Evolutionary conservation across 257 asterid genomes (phyloP).

Genomic region (Rhazya stricta): DNA sequence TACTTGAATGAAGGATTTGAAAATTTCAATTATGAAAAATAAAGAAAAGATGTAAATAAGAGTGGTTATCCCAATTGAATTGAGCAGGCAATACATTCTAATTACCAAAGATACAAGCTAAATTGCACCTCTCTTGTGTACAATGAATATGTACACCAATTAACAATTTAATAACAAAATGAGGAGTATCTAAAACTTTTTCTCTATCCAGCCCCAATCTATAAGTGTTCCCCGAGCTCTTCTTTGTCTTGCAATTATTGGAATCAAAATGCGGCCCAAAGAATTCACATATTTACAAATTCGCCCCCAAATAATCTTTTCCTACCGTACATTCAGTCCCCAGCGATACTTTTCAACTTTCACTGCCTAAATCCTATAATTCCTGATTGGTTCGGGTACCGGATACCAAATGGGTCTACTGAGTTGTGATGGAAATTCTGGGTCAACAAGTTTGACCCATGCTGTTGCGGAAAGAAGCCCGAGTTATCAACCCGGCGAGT

Average conservation of each 20-base stretch:
- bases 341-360: conserved; percentile 2
- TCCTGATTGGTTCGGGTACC: conserved; percentile 42
- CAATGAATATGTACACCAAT: conserved; percentile 2
- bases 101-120: background rate
- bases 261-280: conserved; percentile 30
- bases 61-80: background rate
- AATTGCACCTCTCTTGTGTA: background rate
- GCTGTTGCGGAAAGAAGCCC: conserved; percentile 17
- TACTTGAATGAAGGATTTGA: too few relatives aligned
- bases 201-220: background rate
- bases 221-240: background rate
- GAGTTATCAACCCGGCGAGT: conserved; percentile 33
- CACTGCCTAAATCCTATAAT: conserved; percentile 46
- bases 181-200: background rate
- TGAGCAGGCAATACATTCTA: conserved; percentile 6
- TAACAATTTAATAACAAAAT: background rate
- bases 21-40: too few relatives aligned
- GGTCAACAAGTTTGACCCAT: conserved; percentile 18
- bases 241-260: too few relatives aligned
- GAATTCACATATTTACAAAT: conserved; percentile 35
- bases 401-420: conserved; percentile 45
- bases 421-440: conserved; percentile 20
- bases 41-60: too few relatives aligned
- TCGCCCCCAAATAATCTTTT: conserved; percentile 18
- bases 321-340: conserved; percentile 1